Evolutionary conservation across 1,139 yeast species (phyloP), one percentile per base, ranked within the genome.

Genomic region (Meyerozyma elateridarum): DNA sequence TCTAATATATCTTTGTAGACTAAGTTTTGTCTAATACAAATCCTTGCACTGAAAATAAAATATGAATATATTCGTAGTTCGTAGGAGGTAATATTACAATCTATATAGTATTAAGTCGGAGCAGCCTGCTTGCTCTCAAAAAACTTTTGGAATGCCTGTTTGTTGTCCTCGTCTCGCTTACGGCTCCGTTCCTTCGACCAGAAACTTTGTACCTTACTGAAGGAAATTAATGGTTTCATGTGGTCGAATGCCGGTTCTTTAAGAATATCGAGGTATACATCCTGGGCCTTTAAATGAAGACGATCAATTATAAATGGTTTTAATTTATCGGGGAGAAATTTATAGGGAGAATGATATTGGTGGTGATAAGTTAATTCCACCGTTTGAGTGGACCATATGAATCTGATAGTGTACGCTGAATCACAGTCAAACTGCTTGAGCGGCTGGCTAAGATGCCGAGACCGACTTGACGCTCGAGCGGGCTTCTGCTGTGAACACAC

Each of bases 201-300:
- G 35, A 25, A 48, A 20, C 50, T 45, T 32, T 48, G 52, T 8
- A 48, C 49, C 29, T 48, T 48, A 25, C 44, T 43, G 33, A 46
- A 44, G 30, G 27, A 37, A 19, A 48, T 42, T 17, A 44, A 27
- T 14, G 43, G 43, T 15, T 41, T 41, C 16, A 47, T 36, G 27
- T 42, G 41, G 14, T 28, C 26, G 30, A 47, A 47, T 6, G 34
- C 31, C 2, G 34, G 36, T 5, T 37, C 33, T 4, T 35, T 32
- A 18, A 48, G 21, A 14, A 48, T 45, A 11, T 43, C 43, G 13
- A 44, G 38, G 34, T 43, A 47, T 20, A 48, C 32, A 19, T 45
- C 51, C 17, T 33, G 34, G 9, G 51, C 52, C 27, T 40, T 46
- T 44, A 37, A 42, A 24, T 48, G 39, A 14, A 48, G 38, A 18